Conservation (phyloP, 768 basidiomycete species). For the Lanmaoa rubissima region DNA sequence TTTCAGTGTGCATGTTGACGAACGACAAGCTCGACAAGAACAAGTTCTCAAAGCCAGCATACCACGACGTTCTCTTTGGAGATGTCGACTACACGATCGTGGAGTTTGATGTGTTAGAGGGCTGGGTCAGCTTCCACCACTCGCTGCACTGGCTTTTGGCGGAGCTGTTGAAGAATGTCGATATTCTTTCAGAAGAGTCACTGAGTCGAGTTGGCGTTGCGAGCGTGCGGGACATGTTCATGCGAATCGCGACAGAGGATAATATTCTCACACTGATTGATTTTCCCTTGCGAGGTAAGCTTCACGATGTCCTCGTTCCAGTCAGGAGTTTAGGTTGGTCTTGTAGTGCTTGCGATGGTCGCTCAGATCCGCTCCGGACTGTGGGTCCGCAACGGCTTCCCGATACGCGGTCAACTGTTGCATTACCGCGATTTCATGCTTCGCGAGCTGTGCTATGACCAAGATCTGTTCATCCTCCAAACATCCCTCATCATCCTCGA, state of each 20-base stretch:
- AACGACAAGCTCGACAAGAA: constrained; percentile 65
- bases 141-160: constrained; percentile 88
- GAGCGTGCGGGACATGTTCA: constrained; percentile 59
- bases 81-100: constrained; percentile 58
- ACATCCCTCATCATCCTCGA: constrained; percentile 76
- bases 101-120: constrained; percentile 74
- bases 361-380: constrained; percentile 93
- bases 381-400: constrained; percentile 97
- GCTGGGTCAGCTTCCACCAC: constrained; percentile 92
- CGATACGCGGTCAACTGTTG: constrained; percentile 89
- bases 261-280: constrained; percentile 78
- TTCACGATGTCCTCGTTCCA: not conserved
- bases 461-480: constrained; percentile 90
- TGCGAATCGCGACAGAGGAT: constrained; percentile 60
- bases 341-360: constrained; percentile 79
- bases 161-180: constrained; percentile 83
- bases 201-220: constrained; percentile 50
- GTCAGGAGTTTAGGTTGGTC: not conserved
- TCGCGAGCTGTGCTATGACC: constrained; percentile 94
- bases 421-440: constrained; percentile 97
- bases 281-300: constrained; percentile 82
- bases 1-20: constrained; percentile 66
- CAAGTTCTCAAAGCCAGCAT: constrained; percentile 60
- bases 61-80: constrained; percentile 69
- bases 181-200: constrained; percentile 56